A percentile compares a stretch with the other conserved stretches of the same genome.
These are phyloP conservation scores for Cladosporium sp. DNA, from an alignment of 2,329 filamentous ascomycete species.

Conservation along the genomic window DNA sequence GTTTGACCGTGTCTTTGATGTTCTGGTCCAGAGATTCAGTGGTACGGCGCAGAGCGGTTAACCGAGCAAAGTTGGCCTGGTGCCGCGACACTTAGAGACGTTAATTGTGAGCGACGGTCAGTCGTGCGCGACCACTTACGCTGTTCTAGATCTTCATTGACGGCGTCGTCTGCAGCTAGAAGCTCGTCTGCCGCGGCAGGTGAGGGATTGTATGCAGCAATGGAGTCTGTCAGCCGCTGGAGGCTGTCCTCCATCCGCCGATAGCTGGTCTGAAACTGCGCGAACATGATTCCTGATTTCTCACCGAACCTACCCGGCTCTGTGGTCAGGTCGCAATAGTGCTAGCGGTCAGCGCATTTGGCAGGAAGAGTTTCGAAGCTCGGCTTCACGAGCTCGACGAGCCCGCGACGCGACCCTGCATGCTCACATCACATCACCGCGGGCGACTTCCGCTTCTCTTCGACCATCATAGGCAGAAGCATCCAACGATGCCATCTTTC, in stretches of 20 bases:
- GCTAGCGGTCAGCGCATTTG: too few relatives aligned
- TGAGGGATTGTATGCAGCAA: slow-evolving; percentile 75
- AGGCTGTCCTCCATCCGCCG: slow-evolving; percentile 47
- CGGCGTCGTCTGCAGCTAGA: slow-evolving; percentile 60
- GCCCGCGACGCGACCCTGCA: too few relatives aligned
- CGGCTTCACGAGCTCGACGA: too few relatives aligned
- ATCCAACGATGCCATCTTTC: too few relatives aligned
- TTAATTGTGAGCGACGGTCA: background rate
- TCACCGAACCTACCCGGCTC: too few relatives aligned
- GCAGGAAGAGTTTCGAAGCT: too few relatives aligned
- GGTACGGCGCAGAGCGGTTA: slow-evolving; percentile 61
- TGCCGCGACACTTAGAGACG: slow-evolving; percentile 58
- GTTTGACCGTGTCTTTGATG: slow-evolving; percentile 63
- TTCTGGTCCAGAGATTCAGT: slow-evolving; percentile 62
- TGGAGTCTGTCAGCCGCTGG: slow-evolving; percentile 66
- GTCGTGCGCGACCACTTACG: slow-evolving; percentile 37
- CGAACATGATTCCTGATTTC: slow-evolving; percentile 31
- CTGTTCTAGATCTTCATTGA: slow-evolving; percentile 60
- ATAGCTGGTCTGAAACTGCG: slow-evolving; percentile 38
- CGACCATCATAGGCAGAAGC: too few relatives aligned
- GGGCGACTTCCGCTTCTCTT: too few relatives aligned
- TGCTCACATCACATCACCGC: too few relatives aligned
- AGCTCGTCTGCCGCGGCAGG: slow-evolving; percentile 62
- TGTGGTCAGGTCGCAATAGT: too few relatives aligned
- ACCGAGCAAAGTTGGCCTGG: slow-evolving; percentile 65